Evolutionary conservation across 257 asterid genomes (phyloP).

Genomic region (Linderniella brevidens): DNA sequence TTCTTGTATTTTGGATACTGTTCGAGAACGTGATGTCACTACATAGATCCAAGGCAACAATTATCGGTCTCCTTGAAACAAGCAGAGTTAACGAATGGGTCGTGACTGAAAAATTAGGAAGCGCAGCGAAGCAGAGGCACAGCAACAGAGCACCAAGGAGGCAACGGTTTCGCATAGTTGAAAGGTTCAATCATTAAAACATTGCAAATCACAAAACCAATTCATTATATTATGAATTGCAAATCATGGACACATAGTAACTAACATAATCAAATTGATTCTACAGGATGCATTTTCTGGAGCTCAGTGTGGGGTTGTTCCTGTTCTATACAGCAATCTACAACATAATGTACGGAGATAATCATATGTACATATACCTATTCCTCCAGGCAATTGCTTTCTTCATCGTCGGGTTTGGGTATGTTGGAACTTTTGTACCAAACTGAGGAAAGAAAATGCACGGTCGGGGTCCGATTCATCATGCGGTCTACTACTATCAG

Average conservation of each 20-base stretch:
- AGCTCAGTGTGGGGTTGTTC: constrained; percentile 59
- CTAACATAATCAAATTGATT: background rate
- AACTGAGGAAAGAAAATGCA: constrained; percentile 12
- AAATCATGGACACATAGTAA: background rate
- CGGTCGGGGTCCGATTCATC: too few species aligned
- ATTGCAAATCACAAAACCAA: background rate
- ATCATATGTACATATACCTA: constrained; percentile 65
- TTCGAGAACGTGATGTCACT: constrained; percentile 84
- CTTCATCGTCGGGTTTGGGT: constrained; percentile 55
- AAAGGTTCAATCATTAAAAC: constrained; percentile 26
- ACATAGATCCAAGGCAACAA: constrained; percentile 81
- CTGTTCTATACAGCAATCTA: constrained; percentile 68
- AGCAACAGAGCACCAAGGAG: constrained; percentile 24
- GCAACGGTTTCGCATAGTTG: constrained; percentile 36
- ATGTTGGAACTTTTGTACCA: constrained; percentile 61
- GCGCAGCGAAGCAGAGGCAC: constrained; percentile 21
- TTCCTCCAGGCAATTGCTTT: constrained; percentile 70
- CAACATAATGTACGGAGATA: constrained; percentile 44
- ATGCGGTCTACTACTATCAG: too few species aligned
- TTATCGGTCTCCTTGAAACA: constrained; percentile 73
- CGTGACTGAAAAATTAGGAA: constrained; percentile 85
- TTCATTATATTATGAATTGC: background rate
- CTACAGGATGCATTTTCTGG: constrained; percentile 58
- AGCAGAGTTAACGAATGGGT: constrained; percentile 74
- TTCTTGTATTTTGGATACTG: constrained; percentile 66